A percentile compares a stretch with the other conserved stretches of the same genome.
Evolutionary conservation across 2,329 filamentous ascomycete species (phyloP).

Genomic region (Lachnellula suecica): DNA sequence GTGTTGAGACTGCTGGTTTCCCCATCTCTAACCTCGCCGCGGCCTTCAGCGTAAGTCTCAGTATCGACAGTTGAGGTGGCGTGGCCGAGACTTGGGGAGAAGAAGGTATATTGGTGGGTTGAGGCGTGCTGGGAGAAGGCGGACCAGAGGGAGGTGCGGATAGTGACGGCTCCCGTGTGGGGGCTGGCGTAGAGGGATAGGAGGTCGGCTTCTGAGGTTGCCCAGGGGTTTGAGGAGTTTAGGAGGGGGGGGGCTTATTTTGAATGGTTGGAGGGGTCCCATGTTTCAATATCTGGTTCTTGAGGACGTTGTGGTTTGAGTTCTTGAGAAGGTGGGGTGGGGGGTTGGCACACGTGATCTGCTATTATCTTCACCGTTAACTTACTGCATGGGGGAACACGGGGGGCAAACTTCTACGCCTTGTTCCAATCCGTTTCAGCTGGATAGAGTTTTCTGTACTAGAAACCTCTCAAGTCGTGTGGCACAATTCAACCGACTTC

Average conservation of each 20-base stretch:
- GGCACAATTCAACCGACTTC: too few species aligned
- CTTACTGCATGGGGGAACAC: too few species aligned
- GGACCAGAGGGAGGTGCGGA: conserved; percentile 63
- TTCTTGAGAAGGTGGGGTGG: too few species aligned
- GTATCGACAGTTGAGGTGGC: conserved; percentile 13
- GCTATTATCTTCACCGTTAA: too few species aligned
- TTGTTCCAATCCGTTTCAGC: too few species aligned
- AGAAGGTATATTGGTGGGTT: conserved; percentile 67
- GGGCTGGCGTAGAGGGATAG: conserved; percentile 57
- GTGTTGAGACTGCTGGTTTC: conserved; percentile 61
- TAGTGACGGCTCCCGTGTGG: conserved; percentile 72
- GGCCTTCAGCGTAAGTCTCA: conserved; percentile 9
- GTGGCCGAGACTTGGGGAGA: conserved; percentile 45
- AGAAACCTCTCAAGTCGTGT: too few species aligned
- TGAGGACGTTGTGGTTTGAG: too few species aligned
- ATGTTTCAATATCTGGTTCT: too few species aligned
- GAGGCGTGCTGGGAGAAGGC: conserved; percentile 63
- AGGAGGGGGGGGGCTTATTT: conserved; percentile 53
- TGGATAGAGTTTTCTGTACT: too few species aligned
- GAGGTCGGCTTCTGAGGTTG: conserved; percentile 64
- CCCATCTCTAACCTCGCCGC: conserved; percentile 13
- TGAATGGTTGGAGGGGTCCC: conserved; percentile 1
- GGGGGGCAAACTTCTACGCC: too few species aligned
- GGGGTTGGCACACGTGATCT: too few species aligned
- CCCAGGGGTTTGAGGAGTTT: conserved; percentile 77